Base-by-base conservation (phyloP, 352 stramenopile species). In the Elongisporangium prolatum region DNA sequence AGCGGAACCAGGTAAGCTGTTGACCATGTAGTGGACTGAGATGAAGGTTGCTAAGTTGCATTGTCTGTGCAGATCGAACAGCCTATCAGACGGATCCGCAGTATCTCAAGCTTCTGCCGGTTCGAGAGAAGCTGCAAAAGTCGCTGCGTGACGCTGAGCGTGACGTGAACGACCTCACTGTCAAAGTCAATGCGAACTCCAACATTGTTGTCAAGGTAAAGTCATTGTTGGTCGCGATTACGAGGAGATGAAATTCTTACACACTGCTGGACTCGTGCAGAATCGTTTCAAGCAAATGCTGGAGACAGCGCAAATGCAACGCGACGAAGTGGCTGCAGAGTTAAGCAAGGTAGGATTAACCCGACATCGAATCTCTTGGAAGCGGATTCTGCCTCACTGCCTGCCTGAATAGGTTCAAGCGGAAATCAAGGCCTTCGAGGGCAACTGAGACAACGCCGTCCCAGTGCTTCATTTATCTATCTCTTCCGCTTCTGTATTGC, bases 281-380 rank as follows among this genome's bases (percentile, higher is more conserved):
- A 88, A 88, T 63, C 79, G 79, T 8, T 88, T 91, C 67, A 89
- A 89, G 60, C 78, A 88, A 75, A 84, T 91, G 77, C 76, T 91
- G 38, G 80, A 93, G 52, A 84, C 69, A 9, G 79, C 76, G 9
- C 71, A 74, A 40, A 73, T 73, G 25, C 77, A 90, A 55, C 77
- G 79, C 47, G 67, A 68, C 22, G 69, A 84, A 18, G 68, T 87
- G 37, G 68, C 71, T 2, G 59, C 65, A 4, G 78, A 89, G 52
- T 47, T 88, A 21, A 75, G 88, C 50, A 89, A 81, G 59, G 68
- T 75, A 38, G 11, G 20, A 56, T 16, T 21, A 20, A 22, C 20
- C 9, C n/a, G 25, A 56, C 17, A 38, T 38, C 7, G 28, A 10
- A 38, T 14, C 3, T 10, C 7, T 38, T 38, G 28, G 52, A 25